Base-by-base conservation (phyloP, 2,329 filamentous ascomycete genomes). In the Alternaria tenuissima region DNA sequence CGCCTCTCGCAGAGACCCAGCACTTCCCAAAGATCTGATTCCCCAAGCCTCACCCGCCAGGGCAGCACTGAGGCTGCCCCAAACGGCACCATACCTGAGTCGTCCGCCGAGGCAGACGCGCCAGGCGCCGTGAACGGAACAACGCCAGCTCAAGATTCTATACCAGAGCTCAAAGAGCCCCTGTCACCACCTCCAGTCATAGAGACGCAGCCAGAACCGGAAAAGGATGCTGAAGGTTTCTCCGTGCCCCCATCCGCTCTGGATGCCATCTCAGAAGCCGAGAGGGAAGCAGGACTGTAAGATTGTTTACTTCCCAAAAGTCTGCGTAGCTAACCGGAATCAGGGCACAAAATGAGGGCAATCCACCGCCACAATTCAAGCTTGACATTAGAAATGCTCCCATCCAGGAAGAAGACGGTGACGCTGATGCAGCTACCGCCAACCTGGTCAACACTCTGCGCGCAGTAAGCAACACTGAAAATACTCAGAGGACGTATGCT, bases 321-420 rank as follows among this genome's bases (percentile, higher is more conserved):
- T 36, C 14, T 47, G 49, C 46, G 54, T 69, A 47, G 70, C 48
- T 32, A 24, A 59, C 3, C 3, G 34, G 18, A 1, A 39, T 4
- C 39, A 73, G 71, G 49, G 48, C 61, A 3, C 66, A 70, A 54
- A 65, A 56, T 43, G 76, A 78, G 36, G 66, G 52, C 47, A 73
- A 68, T 24, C 55, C 72, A 1, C 57, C 52, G 47, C 82, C 88
- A 8, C 82, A 85, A 59, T 93, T 93, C 81, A 94, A 91, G 77
- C 85, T 96, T 53, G 92, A 88, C 73, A 96, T 96, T 52, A 86
- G 89, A 63, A 91, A 91, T 65, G 88, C 90, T 39, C 91, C 92
- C 0, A 91, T 95, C 20, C 86, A 87, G 3, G 91, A 94, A 69
- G 92, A 95, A 66, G 89, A 89, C 1, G 88, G 90, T 59, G 91